Percentiles rank a stretch among this genome's conserved stretches.
Evolutionary conservation across 345 rosid genomes (phyloP).

Genomic region (Gossypium australe): DNA sequence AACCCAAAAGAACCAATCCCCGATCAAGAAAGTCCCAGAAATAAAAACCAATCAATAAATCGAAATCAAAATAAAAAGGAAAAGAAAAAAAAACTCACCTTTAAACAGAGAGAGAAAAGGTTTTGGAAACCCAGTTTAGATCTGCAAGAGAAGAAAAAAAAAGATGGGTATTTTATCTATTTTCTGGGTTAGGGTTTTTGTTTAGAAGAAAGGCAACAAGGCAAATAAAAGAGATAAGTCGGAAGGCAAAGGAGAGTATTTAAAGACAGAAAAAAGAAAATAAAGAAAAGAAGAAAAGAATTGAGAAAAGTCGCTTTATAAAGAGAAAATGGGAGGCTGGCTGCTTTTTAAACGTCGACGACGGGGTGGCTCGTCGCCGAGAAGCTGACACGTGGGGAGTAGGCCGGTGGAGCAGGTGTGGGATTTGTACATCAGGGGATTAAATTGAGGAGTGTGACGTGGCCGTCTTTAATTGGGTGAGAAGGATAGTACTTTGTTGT

Average conservation of each 20-base stretch:
- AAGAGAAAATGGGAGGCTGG: conserved; percentile 19
- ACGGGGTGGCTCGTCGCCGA: conserved; percentile 19
- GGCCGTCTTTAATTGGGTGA: background rate
- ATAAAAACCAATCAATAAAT: background rate
- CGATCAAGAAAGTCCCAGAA: background rate
- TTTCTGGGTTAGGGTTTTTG: conserved; percentile 14
- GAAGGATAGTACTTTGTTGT: background rate
- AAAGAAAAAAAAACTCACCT: conserved; percentile 38
- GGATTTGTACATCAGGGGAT: background rate
- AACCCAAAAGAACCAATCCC: conserved; percentile 3
- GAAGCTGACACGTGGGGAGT: conserved; percentile 21
- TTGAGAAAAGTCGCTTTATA: background rate
- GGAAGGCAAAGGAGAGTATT: conserved; percentile 21
- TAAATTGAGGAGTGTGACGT: conserved; percentile 2
- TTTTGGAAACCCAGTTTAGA: conserved; percentile 16
- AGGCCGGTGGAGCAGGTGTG: conserved; percentile 15
- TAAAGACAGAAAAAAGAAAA: background rate
- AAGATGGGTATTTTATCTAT: background rate
- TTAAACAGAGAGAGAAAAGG: conserved; percentile 2
- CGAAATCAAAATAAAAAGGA: background rate
- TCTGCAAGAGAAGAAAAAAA: conserved; percentile 18
- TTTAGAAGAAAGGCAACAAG: background rate
- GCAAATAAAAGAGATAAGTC: conserved; percentile 14
- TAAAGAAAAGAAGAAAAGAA: background rate
- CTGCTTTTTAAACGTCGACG: conserved; percentile 31